Evolutionary conservation across 192 early-diverging fungal genomes (phyloP).

Genomic region (Coemansia sp.): DNA sequence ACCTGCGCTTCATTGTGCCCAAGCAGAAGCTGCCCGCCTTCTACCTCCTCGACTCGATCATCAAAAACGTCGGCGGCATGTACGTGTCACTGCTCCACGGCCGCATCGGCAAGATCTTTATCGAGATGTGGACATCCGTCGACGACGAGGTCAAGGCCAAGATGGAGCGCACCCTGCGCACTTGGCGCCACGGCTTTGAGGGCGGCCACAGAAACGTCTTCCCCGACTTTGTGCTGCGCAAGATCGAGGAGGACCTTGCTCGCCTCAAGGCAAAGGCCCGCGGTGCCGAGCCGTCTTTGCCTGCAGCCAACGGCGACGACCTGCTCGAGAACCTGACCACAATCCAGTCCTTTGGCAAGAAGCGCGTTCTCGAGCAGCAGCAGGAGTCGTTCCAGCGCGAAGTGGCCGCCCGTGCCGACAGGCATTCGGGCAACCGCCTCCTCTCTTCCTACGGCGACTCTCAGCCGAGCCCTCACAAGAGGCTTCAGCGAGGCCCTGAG

Average conservation of each 20-base stretch:
- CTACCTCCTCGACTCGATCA: constrained; percentile 94
- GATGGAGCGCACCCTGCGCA: constrained; percentile 73
- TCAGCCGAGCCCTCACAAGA: not conserved
- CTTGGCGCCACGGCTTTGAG: constrained; percentile 73
- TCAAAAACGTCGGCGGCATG: constrained; percentile 84
- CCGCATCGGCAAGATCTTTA: constrained; percentile 70
- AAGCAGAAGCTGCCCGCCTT: constrained; percentile 75
- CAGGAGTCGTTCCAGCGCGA: constrained; percentile 24
- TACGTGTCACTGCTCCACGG: constrained; percentile 71
- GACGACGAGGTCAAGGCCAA: constrained; percentile 60
- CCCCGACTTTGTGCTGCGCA: constrained; percentile 43
- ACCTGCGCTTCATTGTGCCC: constrained; percentile 36
- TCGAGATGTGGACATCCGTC: constrained; percentile 70
- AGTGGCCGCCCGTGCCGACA: constrained; percentile 22
- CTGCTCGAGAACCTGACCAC: constrained; percentile 34
- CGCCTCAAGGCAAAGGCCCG: constrained; percentile 28
- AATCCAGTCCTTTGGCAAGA: constrained; percentile 38
- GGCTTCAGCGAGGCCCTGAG: not conserved
- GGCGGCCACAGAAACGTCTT: constrained; percentile 33
- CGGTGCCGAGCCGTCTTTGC: constrained; percentile 4
- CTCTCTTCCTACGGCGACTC: not conserved
- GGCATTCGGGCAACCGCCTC: constrained; percentile 3
- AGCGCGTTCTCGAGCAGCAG: constrained; percentile 30
- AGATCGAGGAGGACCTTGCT: constrained; percentile 38
- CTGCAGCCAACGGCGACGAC: constrained; percentile 10